Conservation (phyloP, 768 basidiomycete genomes). For the Gloeostereum incarnatum region DNA sequence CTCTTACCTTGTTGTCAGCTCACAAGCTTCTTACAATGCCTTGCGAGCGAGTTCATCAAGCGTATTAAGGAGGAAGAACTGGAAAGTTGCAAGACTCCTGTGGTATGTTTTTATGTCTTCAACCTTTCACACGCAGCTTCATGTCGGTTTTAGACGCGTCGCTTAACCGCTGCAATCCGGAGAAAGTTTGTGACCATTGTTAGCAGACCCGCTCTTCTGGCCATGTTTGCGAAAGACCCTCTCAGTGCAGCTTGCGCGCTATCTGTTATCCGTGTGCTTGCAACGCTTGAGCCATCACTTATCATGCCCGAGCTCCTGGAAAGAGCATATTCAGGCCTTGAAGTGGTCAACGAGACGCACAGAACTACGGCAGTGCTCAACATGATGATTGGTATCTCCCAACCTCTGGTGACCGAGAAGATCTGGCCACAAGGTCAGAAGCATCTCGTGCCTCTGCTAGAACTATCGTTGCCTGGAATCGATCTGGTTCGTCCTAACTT, state of each 20-base stretch:
- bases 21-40: constrained; percentile 62
- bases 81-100: constrained; percentile 69
- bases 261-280: constrained; percentile 66
- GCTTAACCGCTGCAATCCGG: constrained; percentile 75
- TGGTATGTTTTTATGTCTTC: constrained; percentile 27
- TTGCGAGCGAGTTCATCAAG: constrained; percentile 70
- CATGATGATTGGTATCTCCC: constrained; percentile 68
- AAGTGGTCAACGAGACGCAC: constrained; percentile 92
- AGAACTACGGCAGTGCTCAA: constrained; percentile 87
- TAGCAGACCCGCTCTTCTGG: constrained; percentile 78
- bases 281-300: constrained; percentile 71
- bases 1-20: constrained; percentile 39
- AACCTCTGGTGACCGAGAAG: constrained; percentile 67
- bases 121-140: background rate
- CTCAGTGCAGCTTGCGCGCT: constrained; percentile 77
- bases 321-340: constrained; percentile 85
- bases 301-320: constrained; percentile 91
- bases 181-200: constrained; percentile 74
- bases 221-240: constrained; percentile 87
- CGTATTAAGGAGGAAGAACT: constrained; percentile 75
- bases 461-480: constrained; percentile 85
- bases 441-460: constrained; percentile 79
- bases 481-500: constrained; percentile 51
- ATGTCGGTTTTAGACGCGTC: constrained; percentile 39
- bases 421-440: constrained; percentile 84